Evolutionary conservation across 768 basidiomycete species (phyloP).

Genomic region (Kockovaella imperatae): DNA sequence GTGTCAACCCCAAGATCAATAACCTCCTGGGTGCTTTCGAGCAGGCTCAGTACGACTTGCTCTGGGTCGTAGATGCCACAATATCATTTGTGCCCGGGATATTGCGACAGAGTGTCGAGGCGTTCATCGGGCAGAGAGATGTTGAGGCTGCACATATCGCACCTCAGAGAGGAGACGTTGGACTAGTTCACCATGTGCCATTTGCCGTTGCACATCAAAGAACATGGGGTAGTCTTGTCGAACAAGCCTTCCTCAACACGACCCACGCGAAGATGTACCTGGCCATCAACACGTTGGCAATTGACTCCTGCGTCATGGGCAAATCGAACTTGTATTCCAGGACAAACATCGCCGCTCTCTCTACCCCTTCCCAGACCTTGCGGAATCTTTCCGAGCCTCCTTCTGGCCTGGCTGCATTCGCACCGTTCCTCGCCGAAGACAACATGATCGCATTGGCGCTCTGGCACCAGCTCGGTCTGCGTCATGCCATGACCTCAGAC

Average conservation of each 20-base stretch:
- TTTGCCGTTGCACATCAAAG: constrained; percentile 67
- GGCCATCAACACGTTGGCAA: constrained; percentile 76
- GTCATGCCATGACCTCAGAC: constrained; percentile 85
- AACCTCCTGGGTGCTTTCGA: constrained; percentile 81
- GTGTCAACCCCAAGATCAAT: constrained; percentile 95
- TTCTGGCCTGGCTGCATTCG: constrained; percentile 69
- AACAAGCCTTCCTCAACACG: constrained; percentile 91
- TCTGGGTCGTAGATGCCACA: constrained; percentile 98
- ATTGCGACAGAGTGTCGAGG: constrained; percentile 74
- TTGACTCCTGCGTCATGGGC: constrained; percentile 93
- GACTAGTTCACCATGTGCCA: constrained; percentile 91
- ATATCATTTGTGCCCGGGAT: constrained; percentile 69
- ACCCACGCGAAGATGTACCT: constrained; percentile 98
- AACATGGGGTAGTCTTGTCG: constrained; percentile 69
- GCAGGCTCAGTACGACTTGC: constrained; percentile 72
- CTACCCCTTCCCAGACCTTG: constrained; percentile 30
- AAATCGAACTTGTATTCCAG: constrained; percentile 92
- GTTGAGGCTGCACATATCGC: constrained; percentile 29
- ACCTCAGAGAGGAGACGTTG: constrained; percentile 49
- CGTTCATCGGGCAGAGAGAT: constrained; percentile 47
- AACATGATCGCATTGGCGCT: constrained; percentile 90
- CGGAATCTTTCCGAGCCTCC: constrained; percentile 33
- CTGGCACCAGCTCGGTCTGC: constrained; percentile 84
- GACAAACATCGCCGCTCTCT: constrained; percentile 63
- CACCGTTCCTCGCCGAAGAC: constrained; percentile 88